Conservation (phyloP, 2,329 filamentous ascomycete species). For the Colletotrichum spinosum region DNA sequence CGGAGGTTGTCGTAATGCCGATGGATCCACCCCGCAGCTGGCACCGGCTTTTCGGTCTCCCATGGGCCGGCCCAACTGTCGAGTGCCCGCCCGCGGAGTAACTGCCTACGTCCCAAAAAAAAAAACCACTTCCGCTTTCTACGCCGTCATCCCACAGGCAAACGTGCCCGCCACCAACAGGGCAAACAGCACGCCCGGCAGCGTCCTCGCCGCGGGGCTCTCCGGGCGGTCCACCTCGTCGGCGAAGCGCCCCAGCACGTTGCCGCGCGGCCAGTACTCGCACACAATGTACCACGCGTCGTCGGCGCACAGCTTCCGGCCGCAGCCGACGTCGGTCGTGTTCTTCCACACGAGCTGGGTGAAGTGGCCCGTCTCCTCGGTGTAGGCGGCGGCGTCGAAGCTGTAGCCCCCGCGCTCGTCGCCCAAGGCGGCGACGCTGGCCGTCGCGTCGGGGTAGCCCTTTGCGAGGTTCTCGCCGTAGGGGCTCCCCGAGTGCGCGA, state of each 20-base stretch:
- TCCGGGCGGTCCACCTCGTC: slow-evolving; percentile 40
- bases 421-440: slow-evolving; percentile 75
- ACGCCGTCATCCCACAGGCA: too few relatives aligned
- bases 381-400: slow-evolving; percentile 68
- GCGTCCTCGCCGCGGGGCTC: slow-evolving; percentile 1
- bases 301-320: slow-evolving; percentile 41
- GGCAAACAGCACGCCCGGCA: background rate
- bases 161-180: slow-evolving; percentile 6
- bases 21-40: too few relatives aligned
- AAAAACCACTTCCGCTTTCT: too few relatives aligned
- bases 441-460: slow-evolving; percentile 70
- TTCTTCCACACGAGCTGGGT: slow-evolving; percentile 79
- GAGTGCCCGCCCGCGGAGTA: too few relatives aligned
- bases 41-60: too few relatives aligned
- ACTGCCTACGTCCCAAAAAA: too few relatives aligned
- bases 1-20: too few relatives aligned
- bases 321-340: slow-evolving; percentile 70
- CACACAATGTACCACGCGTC: slow-evolving; percentile 75
- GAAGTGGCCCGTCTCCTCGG: slow-evolving; percentile 74
- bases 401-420: slow-evolving; percentile 69
- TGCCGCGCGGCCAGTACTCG: slow-evolving; percentile 77
- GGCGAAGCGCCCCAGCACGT: slow-evolving; percentile 65
- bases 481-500: slow-evolving; percentile 69
- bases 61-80: too few relatives aligned
- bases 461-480: slow-evolving; percentile 82